These are phyloP conservation scores for Podospora tetraspora DNA, from an alignment of 495 filamentous ascomycete species.

Conservation along the genomic window DNA sequence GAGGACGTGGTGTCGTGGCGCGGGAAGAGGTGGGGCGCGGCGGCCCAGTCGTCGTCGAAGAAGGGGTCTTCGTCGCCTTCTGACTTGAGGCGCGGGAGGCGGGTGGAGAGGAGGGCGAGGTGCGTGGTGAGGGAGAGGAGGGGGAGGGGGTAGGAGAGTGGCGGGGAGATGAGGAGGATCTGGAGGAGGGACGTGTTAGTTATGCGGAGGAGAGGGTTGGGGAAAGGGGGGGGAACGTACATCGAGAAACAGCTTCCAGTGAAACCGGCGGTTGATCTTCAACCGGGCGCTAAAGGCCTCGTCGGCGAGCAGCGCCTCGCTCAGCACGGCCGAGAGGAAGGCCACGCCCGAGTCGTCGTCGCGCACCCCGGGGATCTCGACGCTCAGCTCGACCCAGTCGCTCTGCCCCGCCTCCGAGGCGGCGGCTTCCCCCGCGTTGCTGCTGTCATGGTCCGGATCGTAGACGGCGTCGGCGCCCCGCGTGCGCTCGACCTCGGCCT, in stretches of 20 bases:
- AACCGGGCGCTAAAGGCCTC: slow-evolving; percentile 64
- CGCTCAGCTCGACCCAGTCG: slow-evolving; percentile 74
- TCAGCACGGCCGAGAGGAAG: slow-evolving; percentile 79
- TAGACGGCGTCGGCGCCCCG: slow-evolving; percentile 29
- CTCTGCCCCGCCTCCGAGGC: slow-evolving; percentile 35
- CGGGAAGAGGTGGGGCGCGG: slow-evolving; percentile 70
- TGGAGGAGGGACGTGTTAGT: slow-evolving; percentile 27
- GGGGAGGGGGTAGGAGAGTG: slow-evolving; percentile 84
- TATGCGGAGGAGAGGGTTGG: neutral
- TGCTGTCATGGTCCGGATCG: slow-evolving; percentile 24
- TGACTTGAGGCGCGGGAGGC: slow-evolving; percentile 76
- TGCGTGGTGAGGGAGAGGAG: slow-evolving; percentile 89
- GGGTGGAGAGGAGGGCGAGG: slow-evolving; percentile 86
- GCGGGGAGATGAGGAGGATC: slow-evolving; percentile 90
- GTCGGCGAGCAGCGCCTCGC: slow-evolving; percentile 77
- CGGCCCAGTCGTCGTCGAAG: slow-evolving; percentile 97
- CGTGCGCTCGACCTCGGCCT: slow-evolving; percentile 82
- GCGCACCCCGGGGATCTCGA: slow-evolving; percentile 79
- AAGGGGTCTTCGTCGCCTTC: slow-evolving; percentile 89
- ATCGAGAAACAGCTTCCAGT: slow-evolving; percentile 95
- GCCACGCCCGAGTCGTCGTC: slow-evolving; percentile 89
- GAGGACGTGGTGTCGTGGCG: slow-evolving; percentile 30
- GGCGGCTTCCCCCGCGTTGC: slow-evolving; percentile 14
- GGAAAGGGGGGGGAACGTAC: slow-evolving; percentile 51
- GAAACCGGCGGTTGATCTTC: slow-evolving; percentile 80